Percentiles rank a stretch among this genome's conserved stretches.
Evolutionary conservation across 495 filamentous ascomycete genomes (phyloP).

Genomic region (Aspergillus sclerotiicarbonarius): DNA sequence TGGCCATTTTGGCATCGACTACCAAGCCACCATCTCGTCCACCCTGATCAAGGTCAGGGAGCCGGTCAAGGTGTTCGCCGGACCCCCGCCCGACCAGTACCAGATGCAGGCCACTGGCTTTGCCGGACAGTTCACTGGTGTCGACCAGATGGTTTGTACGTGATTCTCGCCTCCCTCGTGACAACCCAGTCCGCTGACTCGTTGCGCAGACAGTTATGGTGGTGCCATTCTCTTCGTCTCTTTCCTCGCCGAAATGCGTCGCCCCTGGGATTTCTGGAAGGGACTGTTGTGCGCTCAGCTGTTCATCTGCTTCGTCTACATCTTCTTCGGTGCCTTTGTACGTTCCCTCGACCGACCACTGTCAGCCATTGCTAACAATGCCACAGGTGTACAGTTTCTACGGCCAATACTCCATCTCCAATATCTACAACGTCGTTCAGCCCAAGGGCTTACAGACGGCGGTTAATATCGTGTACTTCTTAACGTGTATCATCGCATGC

Average conservation of each 20-base stretch:
- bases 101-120: neutral
- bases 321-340: conserved; percentile 3
- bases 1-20: neutral
- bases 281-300: neutral
- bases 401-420: neutral
- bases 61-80: neutral
- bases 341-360: neutral
- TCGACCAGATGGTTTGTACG: neutral
- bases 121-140: neutral
- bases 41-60: neutral
- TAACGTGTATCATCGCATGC: neutral
- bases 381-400: neutral
- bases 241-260: neutral
- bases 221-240: conserved; percentile 3
- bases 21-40: neutral
- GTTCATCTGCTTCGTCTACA: neutral
- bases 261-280: neutral
- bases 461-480: neutral
- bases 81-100: neutral
- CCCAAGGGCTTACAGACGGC: neutral
- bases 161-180: neutral
- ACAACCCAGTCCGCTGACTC: neutral
- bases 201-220: neutral
- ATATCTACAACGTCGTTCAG: neutral
- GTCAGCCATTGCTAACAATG: neutral